phyloP scores from a whole-genome alignment of 208 protist genomes.

The Trypanosoma caninum region DNA sequence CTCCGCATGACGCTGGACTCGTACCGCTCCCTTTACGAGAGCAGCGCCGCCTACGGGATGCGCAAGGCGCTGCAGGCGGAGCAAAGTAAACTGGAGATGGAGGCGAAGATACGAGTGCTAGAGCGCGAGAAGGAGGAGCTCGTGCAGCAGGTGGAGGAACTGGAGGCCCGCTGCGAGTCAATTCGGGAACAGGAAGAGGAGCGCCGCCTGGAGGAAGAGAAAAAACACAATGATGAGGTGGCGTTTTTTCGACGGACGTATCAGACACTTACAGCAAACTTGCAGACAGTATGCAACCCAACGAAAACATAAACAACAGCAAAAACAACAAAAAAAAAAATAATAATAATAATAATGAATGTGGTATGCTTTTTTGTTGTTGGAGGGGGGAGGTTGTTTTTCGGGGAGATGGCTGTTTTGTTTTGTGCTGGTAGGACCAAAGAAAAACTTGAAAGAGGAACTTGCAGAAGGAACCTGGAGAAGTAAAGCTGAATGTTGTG shows the following conservation, averaged over 20 bases:
- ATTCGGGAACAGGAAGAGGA: constrained; percentile 92
- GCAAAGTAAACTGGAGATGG: constrained; percentile 95
- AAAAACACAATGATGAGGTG: constrained; percentile 96
- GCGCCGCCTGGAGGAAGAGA: constrained; percentile 88
- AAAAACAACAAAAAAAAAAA: no score
- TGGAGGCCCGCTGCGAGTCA: constrained; percentile 64
- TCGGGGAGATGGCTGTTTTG: no score
- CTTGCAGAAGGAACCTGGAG: no score
- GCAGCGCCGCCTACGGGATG: constrained; percentile 94
- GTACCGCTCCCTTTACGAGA: constrained; percentile 83
- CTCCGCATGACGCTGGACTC: constrained; percentile 88
- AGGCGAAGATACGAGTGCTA: constrained; percentile 88
- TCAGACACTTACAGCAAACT: constrained; percentile 92
- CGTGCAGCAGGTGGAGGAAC: constrained; percentile 83
- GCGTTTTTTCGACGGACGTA: constrained; percentile 95
- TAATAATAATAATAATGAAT: neutral
- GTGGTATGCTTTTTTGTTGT: neutral
- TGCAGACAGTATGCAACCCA: constrained; percentile 88
- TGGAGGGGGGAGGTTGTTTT: no score
- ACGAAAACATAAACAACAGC: constrained; percentile 51
- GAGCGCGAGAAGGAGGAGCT: constrained; percentile 94
- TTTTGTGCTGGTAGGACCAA: no score
- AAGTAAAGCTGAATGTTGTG: no score
- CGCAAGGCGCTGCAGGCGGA: constrained; percentile 98
- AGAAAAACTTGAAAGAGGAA: no score